Evolutionary conservation across 345 rosid species (phyloP), one percentile per base, ranked within the genome.

Genomic region (Rhodamnia argentea): DNA sequence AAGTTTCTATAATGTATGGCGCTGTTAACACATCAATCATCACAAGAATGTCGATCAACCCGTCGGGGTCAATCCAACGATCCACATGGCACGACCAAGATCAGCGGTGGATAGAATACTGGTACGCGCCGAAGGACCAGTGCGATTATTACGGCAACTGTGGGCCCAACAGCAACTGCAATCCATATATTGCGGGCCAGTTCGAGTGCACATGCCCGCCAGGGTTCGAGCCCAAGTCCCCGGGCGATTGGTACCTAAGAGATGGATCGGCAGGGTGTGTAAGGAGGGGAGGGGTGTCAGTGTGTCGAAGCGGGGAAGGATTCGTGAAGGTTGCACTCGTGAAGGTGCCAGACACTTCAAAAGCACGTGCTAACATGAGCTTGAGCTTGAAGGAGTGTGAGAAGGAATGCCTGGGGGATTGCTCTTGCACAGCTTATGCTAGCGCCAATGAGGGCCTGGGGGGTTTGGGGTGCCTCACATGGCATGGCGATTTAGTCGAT

Each of bases 141-240:
- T 96, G 98, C 55, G 98, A 95, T 52, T 74, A 53, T 84, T 93
- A 94, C 59, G 47, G 85, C 20, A 87, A 89, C 27, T 96, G 98
- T 52, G 99, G 97, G 7, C 86, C 87, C 3, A 91, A 92, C 56
- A 83, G 90, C 53, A 47, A 82, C 55, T 82, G 83, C 83, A 52
- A 82, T 82, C 83, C 55, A 10, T 50, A 50, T 89, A 81, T 86
- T 15, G 50, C 89, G 0, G 90, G 84, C 1, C 82, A 85, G 84
- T 91, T 89, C 59, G 90, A 87, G 78, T 95, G 98, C 84, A 55
- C 56, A 2, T 96, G 99, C 87, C 60, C 94, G 24, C 96, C 96
- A 0, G 98, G 98, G 15, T 90, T 89, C 64, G 91, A 92, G 84
- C 98, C 99, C 18, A 92, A 85, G 50, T 89, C 75, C 4, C 88